Conservation (phyloP, 176 grass and related monocot species). For the Carex cristatella region DNA sequence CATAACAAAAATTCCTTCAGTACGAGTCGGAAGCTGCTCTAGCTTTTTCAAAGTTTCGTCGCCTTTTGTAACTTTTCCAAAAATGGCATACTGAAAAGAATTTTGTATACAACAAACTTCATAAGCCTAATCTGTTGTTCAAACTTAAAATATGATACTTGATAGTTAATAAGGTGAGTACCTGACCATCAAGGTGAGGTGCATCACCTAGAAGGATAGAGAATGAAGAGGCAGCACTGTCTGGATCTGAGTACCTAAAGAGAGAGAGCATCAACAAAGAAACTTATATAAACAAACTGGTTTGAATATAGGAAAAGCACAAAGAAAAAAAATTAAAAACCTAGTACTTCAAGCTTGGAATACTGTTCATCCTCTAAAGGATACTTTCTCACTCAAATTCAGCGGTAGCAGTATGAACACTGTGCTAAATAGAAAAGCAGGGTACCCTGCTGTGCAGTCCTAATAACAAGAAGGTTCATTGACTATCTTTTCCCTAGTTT, state of each 20-base stretch:
- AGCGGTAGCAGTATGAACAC: not conserved
- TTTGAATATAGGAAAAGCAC: not conserved
- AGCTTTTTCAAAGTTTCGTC: constrained; percentile 80
- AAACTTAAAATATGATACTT: not conserved
- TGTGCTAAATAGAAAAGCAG: not conserved
- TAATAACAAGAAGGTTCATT: not conserved
- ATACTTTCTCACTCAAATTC: not conserved
- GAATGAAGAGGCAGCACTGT: constrained; percentile 84
- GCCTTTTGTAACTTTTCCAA: constrained; percentile 85
- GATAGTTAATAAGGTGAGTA: constrained; percentile 34
- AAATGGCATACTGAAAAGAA: constrained; percentile 80
- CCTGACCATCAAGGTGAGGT: constrained; percentile 91
- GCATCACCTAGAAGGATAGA: constrained; percentile 86
- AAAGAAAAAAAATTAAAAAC: not conserved
- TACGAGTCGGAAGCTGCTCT: constrained; percentile 66
- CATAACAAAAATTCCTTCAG: constrained; percentile 93
- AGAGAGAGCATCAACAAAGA: constrained; percentile 5
- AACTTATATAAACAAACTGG: not conserved
- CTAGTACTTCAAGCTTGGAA: not conserved
- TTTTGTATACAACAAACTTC: constrained; percentile 12
- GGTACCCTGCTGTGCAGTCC: not conserved
- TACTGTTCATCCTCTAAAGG: not conserved
- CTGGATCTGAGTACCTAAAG: constrained; percentile 79
- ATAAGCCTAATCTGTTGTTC: constrained; percentile 5
- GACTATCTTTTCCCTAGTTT: not conserved